Conservation (phyloP, 2,329 filamentous ascomycete genomes). For the Aspergillus aculeatus region DNA sequence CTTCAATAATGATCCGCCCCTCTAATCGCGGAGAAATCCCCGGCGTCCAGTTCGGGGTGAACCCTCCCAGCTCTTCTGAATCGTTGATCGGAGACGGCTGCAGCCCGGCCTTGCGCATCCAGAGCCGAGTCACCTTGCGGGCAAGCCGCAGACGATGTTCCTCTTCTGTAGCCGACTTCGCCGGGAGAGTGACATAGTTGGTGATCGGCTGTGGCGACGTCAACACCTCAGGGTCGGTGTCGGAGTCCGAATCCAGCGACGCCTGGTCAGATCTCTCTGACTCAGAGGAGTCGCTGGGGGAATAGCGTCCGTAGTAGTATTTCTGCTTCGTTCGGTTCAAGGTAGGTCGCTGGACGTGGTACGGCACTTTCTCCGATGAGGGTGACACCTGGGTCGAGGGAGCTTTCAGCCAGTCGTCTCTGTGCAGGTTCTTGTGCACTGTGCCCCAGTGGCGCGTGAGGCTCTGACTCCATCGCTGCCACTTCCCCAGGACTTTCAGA, state of each 20-base stretch:
- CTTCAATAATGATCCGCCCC: slow-evolving; percentile 61
- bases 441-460: slow-evolving; percentile 64
- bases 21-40: slow-evolving; percentile 76
- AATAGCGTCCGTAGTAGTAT: slow-evolving; percentile 34
- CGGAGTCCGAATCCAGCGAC: slow-evolving; percentile 45
- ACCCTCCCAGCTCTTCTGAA: slow-evolving; percentile 58
- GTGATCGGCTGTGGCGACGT: slow-evolving; percentile 32
- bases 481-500: slow-evolving; percentile 74
- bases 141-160: slow-evolving; percentile 62
- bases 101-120: slow-evolving; percentile 68
- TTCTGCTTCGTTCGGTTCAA: slow-evolving; percentile 23
- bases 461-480: slow-evolving; percentile 67
- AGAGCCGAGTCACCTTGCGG: slow-evolving; percentile 68
- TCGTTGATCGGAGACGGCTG: slow-evolving; percentile 47
- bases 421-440: slow-evolving; percentile 63
- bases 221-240: slow-evolving; percentile 42
- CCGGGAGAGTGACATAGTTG: slow-evolving; percentile 40
- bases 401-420: slow-evolving; percentile 50
- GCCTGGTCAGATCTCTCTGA: slow-evolving; percentile 30
- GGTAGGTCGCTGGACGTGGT: slow-evolving; percentile 18
- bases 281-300: slow-evolving; percentile 16
- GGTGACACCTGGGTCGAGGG: slow-evolving; percentile 35
- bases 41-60: slow-evolving; percentile 70
- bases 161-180: slow-evolving; percentile 47
- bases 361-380: slow-evolving; percentile 25